Evolutionary conservation across 352 stramenopile species (phyloP), one percentile per base, ranked within the genome.

Genomic region (Blastocystis sp.): DNA sequence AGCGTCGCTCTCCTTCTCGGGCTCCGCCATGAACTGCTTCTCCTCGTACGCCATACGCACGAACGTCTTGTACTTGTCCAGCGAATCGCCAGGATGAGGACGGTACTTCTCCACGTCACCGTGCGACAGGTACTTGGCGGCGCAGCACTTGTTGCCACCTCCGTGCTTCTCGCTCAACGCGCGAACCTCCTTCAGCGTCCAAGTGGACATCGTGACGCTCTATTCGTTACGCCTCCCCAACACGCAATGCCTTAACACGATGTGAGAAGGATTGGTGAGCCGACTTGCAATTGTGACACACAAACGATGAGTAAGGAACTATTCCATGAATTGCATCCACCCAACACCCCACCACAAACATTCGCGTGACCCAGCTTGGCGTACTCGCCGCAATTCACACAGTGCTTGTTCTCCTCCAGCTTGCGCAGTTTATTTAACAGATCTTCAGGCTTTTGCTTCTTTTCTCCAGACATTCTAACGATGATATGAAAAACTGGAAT

Each of bases 361-460:
- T 77, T 77, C 6, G 65, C 63, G 40, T 63, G 49, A 53, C 65
- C 65, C 7, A 77, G 49, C 49, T 77, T 77, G 21, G 65, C 24
- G n/a, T 59, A 56, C 6, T 77, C 40, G 6, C 32, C 65, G n/a
- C n/a, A 84, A 32, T 40, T 40, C 27, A 57, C 32, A 57, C 4
- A 59, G 36, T 78, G 57, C n/a, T 67, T 42, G 32, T 59, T 59
- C 51, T 59, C 63, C 34, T 72, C 61, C 38, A 72, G n/a, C 38
- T 72, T 72, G 18, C 61, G 61, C 61, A 72, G 36, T 42, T 72
- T 72, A 48, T 24, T 36, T 44, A 72, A 36, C 4, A 72, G 1
- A 16, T 72, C 61, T 72, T 72, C 61, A 72, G 61, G 61, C 61
- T 72, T 72, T 36, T 72, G 61, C 61, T 72, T 72, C 61, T 72